A percentile compares a stretch with the other conserved stretches of the same genome.
phyloP scores from a whole-genome alignment of 2,329 filamentous ascomycete species.

The Simplicillium sp. region DNA sequence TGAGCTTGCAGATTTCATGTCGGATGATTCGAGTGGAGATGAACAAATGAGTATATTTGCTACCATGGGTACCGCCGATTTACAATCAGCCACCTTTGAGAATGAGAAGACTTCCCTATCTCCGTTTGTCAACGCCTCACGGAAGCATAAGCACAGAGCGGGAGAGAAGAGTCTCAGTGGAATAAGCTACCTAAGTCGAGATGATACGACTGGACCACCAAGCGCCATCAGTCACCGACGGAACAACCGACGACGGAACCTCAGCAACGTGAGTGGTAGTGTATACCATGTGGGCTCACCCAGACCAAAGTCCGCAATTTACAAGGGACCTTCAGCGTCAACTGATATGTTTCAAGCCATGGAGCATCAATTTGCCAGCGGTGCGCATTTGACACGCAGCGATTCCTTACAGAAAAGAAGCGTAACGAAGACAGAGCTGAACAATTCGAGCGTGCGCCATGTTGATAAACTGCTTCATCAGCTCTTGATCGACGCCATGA shows the following conservation, averaged over 20 bases:
- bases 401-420: constrained; percentile 71
- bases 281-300: constrained; percentile 63
- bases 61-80: constrained; percentile 56
- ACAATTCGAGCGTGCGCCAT: constrained; percentile 78
- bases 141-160: constrained; percentile 63
- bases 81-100: constrained; percentile 58
- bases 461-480: constrained; percentile 79
- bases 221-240: constrained; percentile 51
- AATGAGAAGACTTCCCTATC: constrained; percentile 66
- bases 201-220: constrained; percentile 48
- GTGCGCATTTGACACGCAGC: constrained; percentile 56
- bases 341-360: constrained; percentile 40
- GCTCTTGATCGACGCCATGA: constrained; percentile 64
- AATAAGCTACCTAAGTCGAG: constrained; percentile 60
- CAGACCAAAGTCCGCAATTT: constrained; percentile 47
- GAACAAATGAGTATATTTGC: constrained; percentile 85
- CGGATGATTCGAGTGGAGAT: constrained; percentile 87
- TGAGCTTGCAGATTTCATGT: constrained; percentile 90
- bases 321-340: constrained; percentile 45
- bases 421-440: constrained; percentile 72
- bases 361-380: constrained; percentile 34
- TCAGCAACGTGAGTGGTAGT: constrained; percentile 72
- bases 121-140: constrained; percentile 61
- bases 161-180: constrained; percentile 70
- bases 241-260: constrained; percentile 63